These are phyloP conservation scores for Hemileia vastatrix DNA, from an alignment of 1,284 basidiomycete species.

Conservation along the genomic window DNA sequence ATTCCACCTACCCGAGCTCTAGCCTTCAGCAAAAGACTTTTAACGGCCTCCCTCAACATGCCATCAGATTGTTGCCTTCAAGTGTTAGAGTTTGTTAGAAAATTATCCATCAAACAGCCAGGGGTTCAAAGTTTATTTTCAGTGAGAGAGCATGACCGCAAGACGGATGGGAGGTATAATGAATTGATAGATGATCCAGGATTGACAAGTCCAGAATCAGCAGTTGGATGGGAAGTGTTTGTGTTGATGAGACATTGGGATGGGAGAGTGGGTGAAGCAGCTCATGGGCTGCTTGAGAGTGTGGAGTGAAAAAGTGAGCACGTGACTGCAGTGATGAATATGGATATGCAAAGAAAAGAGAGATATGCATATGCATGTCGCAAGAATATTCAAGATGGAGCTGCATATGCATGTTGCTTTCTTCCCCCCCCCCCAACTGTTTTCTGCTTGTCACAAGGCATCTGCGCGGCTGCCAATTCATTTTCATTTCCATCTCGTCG, in stretches of 20 bases:
- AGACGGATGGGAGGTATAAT: conserved; percentile 56
- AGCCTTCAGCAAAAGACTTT: conserved; percentile 82
- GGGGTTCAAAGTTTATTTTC: conserved; percentile 67
- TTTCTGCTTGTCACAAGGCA: no score
- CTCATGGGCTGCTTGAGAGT: neutral
- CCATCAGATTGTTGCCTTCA: conserved; percentile 58
- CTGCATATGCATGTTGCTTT: no score
- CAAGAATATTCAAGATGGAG: no score
- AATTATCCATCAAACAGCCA: conserved; percentile 63
- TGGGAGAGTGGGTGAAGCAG: neutral
- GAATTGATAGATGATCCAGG: neutral
- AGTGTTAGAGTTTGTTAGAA: conserved; percentile 61
- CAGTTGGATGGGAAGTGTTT: conserved; percentile 11
- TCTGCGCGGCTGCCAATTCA: no score
- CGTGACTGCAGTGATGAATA: no score
- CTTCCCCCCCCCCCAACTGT: no score
- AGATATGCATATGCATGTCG: no score
- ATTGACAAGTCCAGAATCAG: neutral
- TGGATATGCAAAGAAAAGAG: no score
- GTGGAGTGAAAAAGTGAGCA: no score
- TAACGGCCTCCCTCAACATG: conserved; percentile 68
- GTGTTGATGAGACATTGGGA: conserved; percentile 13
- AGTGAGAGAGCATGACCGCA: conserved; percentile 66
- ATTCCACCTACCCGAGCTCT: conserved; percentile 67
- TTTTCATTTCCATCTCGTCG: no score